A percentile compares a stretch with the other conserved stretches of the same genome.
These are phyloP conservation scores for Metschnikowia reukaufii DNA, from an alignment of 805 yeast species.

Conservation along the genomic window DNA sequence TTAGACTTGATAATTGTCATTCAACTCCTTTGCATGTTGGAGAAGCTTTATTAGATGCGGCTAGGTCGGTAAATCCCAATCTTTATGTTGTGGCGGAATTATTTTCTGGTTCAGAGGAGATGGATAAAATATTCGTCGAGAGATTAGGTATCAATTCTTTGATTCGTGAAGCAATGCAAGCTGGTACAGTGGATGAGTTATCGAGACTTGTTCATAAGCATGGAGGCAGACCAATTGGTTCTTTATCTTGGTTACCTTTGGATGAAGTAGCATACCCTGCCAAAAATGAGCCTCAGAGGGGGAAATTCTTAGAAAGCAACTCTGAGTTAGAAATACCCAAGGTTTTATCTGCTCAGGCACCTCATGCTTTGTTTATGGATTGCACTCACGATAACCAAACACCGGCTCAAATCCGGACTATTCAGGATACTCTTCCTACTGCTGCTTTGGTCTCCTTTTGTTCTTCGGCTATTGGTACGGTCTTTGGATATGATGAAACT, in stretches of 20 bases:
- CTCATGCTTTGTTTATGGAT: constrained; percentile 95
- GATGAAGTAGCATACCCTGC: constrained; percentile 73
- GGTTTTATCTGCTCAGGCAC: constrained; percentile 64
- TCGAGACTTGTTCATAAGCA: constrained; percentile 85
- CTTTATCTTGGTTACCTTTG: constrained; percentile 76
- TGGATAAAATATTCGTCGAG: constrained; percentile 89
- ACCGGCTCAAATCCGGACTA: constrained; percentile 85
- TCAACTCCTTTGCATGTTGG: constrained; percentile 97
- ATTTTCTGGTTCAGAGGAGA: constrained; percentile 87
- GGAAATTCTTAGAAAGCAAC: constrained; percentile 32
- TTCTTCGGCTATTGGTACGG: constrained; percentile 91
- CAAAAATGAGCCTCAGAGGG: constrained; percentile 33
- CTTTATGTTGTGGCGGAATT: constrained; percentile 92
- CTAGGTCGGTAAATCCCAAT: constrained; percentile 80
- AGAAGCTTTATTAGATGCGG: constrained; percentile 81
- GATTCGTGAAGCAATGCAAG: constrained; percentile 97
- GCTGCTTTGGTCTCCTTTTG: constrained; percentile 94
- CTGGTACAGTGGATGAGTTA: constrained; percentile 83
- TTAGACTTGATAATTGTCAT: constrained; percentile 93
- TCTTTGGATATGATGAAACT: constrained; percentile 90
- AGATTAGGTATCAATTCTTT: constrained; percentile 84
- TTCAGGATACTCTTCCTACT: constrained; percentile 91
- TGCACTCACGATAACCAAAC: constrained; percentile 96
- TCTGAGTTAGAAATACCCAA: constrained; percentile 72
- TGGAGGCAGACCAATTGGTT: constrained; percentile 96